Percentiles rank a stretch among this genome's conserved stretches.
Evolutionary conservation across 257 asterid species (phyloP).

Genomic region (Hygrophila difformis): DNA sequence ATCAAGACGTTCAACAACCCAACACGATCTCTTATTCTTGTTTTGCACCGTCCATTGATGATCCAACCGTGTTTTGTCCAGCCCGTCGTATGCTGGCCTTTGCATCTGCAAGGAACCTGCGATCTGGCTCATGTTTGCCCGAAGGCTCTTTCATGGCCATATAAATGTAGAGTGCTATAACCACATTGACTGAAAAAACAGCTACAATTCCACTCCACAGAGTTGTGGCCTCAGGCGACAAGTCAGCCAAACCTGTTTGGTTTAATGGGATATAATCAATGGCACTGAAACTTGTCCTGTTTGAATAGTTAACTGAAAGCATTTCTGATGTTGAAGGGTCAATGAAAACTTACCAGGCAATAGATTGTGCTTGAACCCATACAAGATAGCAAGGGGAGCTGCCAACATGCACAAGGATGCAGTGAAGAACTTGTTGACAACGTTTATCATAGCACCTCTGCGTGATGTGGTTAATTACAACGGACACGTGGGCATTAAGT

Average conservation of each 20-base stretch:
- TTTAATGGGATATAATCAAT: not conserved
- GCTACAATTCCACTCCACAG: constrained; percentile 78
- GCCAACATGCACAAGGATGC: constrained; percentile 56
- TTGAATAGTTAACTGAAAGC: not conserved
- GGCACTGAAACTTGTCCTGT: not conserved
- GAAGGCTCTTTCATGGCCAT: constrained; percentile 86
- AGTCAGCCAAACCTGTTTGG: constrained; percentile 38
- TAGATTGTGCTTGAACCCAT: constrained; percentile 43
- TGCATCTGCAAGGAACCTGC: constrained; percentile 59
- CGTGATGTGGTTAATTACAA: too few species aligned
- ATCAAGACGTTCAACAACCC: too few species aligned
- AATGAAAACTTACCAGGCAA: constrained; percentile 43
- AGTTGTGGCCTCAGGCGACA: constrained; percentile 60
- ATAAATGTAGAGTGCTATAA: constrained; percentile 62
- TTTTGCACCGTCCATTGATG: constrained; percentile 30
- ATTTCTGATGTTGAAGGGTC: not conserved
- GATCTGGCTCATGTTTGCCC: constrained; percentile 74
- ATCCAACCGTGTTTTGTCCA: constrained; percentile 21
- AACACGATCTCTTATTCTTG: not conserved
- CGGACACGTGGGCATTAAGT: too few species aligned
- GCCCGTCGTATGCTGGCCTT: constrained; percentile 47
- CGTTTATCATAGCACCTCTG: constrained; percentile 30
- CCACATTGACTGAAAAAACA: constrained; percentile 78
- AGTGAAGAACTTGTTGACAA: constrained; percentile 51
- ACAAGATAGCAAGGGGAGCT: constrained; percentile 54